Percentiles rank a stretch among this genome's conserved stretches.
These are phyloP conservation scores for Cryptosporidium xiaoi DNA, from an alignment of 169 alveolate genomes.

Conservation along the genomic window DNA sequence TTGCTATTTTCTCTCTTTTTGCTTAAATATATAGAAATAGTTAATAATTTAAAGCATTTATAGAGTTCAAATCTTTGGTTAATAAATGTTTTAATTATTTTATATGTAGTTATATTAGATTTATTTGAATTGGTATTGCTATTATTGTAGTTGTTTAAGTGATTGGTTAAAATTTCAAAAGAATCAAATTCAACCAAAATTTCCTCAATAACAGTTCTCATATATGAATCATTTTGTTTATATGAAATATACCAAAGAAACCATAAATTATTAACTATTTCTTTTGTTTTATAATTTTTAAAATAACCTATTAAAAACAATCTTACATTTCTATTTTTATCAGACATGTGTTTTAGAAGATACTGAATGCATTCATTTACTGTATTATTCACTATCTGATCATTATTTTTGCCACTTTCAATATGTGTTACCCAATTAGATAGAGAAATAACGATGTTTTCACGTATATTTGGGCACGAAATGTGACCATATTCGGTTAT, in stretches of 20 bases:
- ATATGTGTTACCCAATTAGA: constrained; percentile 6
- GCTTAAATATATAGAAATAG: too few relatives aligned
- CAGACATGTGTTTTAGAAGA: constrained; percentile 18
- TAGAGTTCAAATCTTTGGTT: constrained; percentile 9
- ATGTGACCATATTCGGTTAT: background rate
- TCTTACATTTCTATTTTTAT: constrained; percentile 36
- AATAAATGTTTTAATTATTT: constrained; percentile 26
- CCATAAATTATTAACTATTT: constrained; percentile 24
- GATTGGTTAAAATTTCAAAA: constrained; percentile 3
- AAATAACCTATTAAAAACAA: constrained; percentile 5
- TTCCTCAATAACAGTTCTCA: constrained; percentile 48
- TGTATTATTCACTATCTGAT: background rate
- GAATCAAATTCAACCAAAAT: constrained; percentile 15
- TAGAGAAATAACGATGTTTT: background rate
- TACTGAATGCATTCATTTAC: constrained; percentile 7
- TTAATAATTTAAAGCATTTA: constrained; percentile 8
- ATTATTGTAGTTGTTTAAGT: background rate
- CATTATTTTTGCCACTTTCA: background rate
- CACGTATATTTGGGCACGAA: constrained; percentile 32
- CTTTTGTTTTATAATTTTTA: background rate
- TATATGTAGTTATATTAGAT: constrained; percentile 11
- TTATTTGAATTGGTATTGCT: background rate
- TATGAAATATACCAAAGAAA: constrained; percentile 36
- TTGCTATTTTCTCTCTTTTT: too few relatives aligned
- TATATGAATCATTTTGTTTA: constrained; percentile 16